Base-by-base conservation (phyloP, 2,329 filamentous ascomycete genomes). In the Phialocephala sp. region DNA sequence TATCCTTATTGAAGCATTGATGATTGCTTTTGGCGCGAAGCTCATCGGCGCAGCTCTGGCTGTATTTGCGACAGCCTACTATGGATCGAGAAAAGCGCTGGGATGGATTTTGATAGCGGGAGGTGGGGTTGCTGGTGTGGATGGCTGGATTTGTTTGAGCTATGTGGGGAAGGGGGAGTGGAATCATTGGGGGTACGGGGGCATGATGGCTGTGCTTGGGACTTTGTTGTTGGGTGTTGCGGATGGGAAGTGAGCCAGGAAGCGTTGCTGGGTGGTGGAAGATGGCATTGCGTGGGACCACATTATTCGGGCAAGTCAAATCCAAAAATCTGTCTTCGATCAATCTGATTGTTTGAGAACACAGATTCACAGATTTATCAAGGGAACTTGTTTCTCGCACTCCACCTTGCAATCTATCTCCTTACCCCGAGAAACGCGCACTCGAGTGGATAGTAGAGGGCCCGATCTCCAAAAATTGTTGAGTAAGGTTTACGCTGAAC, bases 141-240 rank as follows among this genome's bases (percentile, higher is more conserved):
- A 59, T 35, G 57, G 57, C 4, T 36, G 41, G 22, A 37, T 59
- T 27, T 59, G 57, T 32, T 47, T 47, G 24, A 59, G 24, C 15
- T 59, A 47, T 18, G 24, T 59, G 20, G 57, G 57, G 22, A 59
- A 15, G 37, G 57, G 57, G 3, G 57, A 59, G 41, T 59, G 57
- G 57, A 59, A 59, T 47, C 57, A 59, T 47, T 59, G 57, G 57
- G 41, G 57, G 27, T 59, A 59, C 14, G 57, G 57, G 20, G 35
- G 57, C 6, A 47, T 47, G 57, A 59, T 59, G 57, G n/a, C 47
- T 32, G 9, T 47, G 41, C 39, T 59, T 18, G 57, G 57, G 4
- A 32, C 39, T 15, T n/a, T 59, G 11, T 32, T 59, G 39, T n/a
- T 59, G 24, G 57, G 57, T n/a, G 24, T 59, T 59, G 39, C 24